Conservation (phyloP, 257 asterid genomes). For the Nicotiana obtusifolia region DNA sequence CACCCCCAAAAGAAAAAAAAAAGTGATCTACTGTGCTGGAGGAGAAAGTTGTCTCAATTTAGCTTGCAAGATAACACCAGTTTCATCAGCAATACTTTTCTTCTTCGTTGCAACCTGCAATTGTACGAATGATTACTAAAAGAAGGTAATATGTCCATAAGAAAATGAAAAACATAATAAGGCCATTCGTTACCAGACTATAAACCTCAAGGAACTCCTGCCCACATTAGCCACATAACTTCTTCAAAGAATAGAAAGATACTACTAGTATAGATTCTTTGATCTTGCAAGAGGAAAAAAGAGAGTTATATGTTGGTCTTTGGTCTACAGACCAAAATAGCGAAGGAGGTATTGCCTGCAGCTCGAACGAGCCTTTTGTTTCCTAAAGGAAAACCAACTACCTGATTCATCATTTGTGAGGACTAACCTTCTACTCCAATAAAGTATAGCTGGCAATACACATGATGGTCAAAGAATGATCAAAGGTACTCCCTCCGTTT, state of each 20-base stretch:
- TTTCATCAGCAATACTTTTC: constrained; percentile 79
- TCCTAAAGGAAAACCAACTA: not conserved
- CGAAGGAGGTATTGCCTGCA: not conserved
- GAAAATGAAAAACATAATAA: not conserved
- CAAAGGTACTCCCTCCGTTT: too few species aligned
- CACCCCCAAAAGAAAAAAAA: not conserved
- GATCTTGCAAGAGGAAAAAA: not conserved
- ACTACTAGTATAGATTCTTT: not conserved
- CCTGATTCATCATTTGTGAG: not conserved
- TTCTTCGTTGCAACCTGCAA: constrained; percentile 75
- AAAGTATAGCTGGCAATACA: not conserved
- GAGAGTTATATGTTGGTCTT: not conserved
- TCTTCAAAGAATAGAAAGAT: not conserved
- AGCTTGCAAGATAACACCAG: constrained; percentile 67
- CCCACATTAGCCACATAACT: not conserved
- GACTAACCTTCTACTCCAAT: not conserved
- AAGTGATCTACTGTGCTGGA: constrained; percentile 31
- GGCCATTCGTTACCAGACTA: not conserved
- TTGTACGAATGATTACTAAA: not conserved
- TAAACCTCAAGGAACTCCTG: not conserved
- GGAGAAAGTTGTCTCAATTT: constrained; percentile 56
- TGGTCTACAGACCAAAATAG: not conserved
- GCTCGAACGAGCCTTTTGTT: not conserved
- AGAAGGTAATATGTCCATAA: not conserved
- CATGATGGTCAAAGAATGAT: not conserved